Conservation (phyloP, 2,329 filamentous ascomycete genomes). For the Lecanicillium sp. region DNA sequence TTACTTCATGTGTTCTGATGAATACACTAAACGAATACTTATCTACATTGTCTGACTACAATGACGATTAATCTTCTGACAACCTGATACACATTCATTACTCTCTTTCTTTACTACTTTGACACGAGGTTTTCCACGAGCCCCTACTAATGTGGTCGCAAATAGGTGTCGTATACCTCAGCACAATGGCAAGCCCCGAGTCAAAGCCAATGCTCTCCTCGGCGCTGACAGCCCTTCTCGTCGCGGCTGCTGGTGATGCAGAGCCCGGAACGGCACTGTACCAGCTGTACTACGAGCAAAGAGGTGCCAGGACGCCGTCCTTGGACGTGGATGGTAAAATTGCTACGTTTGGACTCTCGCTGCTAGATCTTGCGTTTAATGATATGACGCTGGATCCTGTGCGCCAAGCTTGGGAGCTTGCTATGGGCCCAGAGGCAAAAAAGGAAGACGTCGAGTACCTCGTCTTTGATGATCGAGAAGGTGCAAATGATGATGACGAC, state of each 20-base stretch:
- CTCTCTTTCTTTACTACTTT: constrained; percentile 10
- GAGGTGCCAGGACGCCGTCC: constrained; percentile 17
- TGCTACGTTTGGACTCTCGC: constrained; percentile 48
- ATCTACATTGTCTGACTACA: constrained; percentile 99
- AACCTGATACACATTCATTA: constrained; percentile 59
- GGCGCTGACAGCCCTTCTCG: constrained; percentile 34
- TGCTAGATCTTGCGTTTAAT: constrained; percentile 63
- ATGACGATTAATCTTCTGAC: constrained; percentile 87
- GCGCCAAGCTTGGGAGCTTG: constrained; percentile 58
- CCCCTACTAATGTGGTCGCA: constrained; percentile 22
- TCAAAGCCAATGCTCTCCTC: constrained; percentile 29
- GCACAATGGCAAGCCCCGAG: constrained; percentile 23
- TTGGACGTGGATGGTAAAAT: constrained; percentile 28
- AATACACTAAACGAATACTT: constrained; percentile 79
- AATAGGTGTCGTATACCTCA: constrained; percentile 26
- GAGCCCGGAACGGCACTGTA: constrained; percentile 32
- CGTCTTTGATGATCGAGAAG: constrained; percentile 68
- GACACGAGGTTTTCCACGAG: constrained; percentile 6
- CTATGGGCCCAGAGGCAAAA: constrained; percentile 43
- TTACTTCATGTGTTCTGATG: constrained; percentile 65
- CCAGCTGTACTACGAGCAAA: constrained; percentile 48
- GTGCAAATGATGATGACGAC: constrained; percentile 48
- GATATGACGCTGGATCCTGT: constrained; percentile 62
- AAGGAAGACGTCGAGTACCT: constrained; percentile 53
- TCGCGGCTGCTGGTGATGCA: constrained; percentile 19